Percentiles rank a stretch among this genome's conserved stretches.
These are phyloP conservation scores for Colletotrichum kahawae DNA, from an alignment of 2,329 filamentous ascomycete species.

Conservation along the genomic window DNA sequence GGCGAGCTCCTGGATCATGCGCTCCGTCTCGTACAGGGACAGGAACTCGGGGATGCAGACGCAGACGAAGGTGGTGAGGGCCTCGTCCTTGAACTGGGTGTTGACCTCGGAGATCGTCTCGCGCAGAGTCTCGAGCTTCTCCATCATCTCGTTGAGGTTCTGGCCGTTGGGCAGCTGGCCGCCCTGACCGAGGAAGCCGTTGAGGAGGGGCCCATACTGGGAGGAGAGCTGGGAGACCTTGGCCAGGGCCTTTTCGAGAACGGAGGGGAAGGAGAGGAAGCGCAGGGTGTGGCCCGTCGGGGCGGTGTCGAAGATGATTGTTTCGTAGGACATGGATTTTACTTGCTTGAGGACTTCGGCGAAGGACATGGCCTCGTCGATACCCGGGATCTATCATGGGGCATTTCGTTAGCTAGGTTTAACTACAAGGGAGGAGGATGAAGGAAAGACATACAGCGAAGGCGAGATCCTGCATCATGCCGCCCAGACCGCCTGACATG, in stretches of 20 bases:
- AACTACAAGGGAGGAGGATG: neutral
- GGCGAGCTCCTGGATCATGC: conserved; percentile 98
- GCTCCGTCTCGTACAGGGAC: conserved; percentile 96
- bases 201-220: conserved; percentile 95
- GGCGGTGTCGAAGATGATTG: conserved; percentile 98
- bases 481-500: conserved; percentile 77
- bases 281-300: conserved; percentile 97
- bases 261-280: conserved; percentile 97
- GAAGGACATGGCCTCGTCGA: conserved; percentile 99
- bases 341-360: conserved; percentile 99
- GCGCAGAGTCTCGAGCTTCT: conserved; percentile 92
- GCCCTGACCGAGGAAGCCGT: conserved; percentile 84
- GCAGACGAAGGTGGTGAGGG: conserved; percentile 95
- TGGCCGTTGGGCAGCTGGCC: conserved; percentile 85
- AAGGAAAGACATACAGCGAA: conserved; percentile 74
- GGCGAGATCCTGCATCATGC: conserved; percentile 98
- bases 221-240: conserved; percentile 93
- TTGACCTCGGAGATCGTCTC: conserved; percentile 96
- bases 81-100: conserved; percentile 95
- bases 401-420: neutral
- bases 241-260: conserved; percentile 97
- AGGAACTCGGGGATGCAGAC: conserved; percentile 98
- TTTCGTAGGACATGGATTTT: conserved; percentile 97
- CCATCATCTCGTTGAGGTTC: conserved; percentile 88
- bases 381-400: conserved; percentile 82